Percentiles rank a stretch among this genome's conserved stretches.
Evolutionary conservation across 2,329 filamentous ascomycete species (phyloP).

Genomic region (Neonectria neomacrospora): DNA sequence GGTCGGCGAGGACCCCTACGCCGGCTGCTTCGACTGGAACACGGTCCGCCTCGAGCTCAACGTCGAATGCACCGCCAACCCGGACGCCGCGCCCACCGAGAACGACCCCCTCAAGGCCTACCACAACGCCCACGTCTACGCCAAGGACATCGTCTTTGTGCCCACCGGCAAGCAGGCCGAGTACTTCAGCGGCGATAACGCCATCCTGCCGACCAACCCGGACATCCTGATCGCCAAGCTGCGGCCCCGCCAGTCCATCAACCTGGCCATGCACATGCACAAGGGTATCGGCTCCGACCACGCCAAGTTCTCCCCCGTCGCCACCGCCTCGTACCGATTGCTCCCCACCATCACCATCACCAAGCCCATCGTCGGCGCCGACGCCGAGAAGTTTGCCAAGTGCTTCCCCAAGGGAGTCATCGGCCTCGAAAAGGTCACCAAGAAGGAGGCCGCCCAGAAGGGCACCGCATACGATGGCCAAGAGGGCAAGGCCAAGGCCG

Average conservation of each 20-base stretch:
- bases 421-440: constrained; percentile 76
- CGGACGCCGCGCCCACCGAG: constrained; percentile 75
- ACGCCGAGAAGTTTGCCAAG: constrained; percentile 87
- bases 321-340: constrained; percentile 91
- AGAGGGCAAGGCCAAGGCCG: constrained; percentile 85
- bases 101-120: constrained; percentile 87
- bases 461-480: constrained; percentile 77
- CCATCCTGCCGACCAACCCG: constrained; percentile 83
- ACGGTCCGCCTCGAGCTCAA: constrained; percentile 83
- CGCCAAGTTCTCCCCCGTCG: constrained; percentile 96
- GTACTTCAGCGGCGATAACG: constrained; percentile 74
- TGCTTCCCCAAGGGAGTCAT: constrained; percentile 95
- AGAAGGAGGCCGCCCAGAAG: constrained; percentile 68
- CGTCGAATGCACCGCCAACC: constrained; percentile 83
- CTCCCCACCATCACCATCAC: constrained; percentile 88
- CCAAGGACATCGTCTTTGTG: constrained; percentile 78
- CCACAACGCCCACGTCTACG: constrained; percentile 85
- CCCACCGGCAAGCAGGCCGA: constrained; percentile 78
- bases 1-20: constrained; percentile 69
- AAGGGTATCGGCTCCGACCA: constrained; percentile 95
- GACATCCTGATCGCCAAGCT: constrained; percentile 96
- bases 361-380: constrained; percentile 83
- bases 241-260: constrained; percentile 87
- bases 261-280: constrained; percentile 90
- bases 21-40: constrained; percentile 81